These are phyloP conservation scores for Phytophthora uliginosa DNA, from an alignment of 352 stramenopile genomes.

Conservation along the genomic window DNA sequence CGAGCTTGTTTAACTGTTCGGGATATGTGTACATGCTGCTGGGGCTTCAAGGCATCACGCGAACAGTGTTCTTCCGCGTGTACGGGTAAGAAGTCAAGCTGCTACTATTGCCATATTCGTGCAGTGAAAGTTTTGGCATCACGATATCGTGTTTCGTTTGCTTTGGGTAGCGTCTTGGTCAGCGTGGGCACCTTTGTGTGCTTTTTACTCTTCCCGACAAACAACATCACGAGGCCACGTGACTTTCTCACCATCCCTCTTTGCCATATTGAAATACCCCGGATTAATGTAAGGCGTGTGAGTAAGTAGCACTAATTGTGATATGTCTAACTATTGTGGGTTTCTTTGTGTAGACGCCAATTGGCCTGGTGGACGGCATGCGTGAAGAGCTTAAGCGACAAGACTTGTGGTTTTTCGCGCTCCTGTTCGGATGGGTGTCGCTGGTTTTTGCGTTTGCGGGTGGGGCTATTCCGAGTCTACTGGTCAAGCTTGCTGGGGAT, in stretches of 20 bases:
- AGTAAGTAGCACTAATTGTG: neutral
- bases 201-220: constrained; percentile 78
- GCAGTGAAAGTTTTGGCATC: neutral
- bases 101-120: neutral
- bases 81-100: constrained; percentile 58
- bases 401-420: constrained; percentile 84
- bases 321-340: neutral
- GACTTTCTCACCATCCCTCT: constrained; percentile 62
- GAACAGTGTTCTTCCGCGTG: constrained; percentile 58
- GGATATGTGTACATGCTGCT: constrained; percentile 90
- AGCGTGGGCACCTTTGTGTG: constrained; percentile 55
- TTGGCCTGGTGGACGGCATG: constrained; percentile 68
- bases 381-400: constrained; percentile 54
- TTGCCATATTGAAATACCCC: constrained; percentile 62
- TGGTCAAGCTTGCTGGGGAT: constrained; percentile 48
- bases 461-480: constrained; percentile 77
- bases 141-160: neutral
- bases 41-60: constrained; percentile 53
- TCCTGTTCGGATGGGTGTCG: constrained; percentile 87
- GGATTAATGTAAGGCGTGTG: constrained; percentile 51
- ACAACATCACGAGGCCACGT: constrained; percentile 63
- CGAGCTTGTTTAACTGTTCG: constrained; percentile 88
- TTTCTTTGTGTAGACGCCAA: constrained; percentile 54
- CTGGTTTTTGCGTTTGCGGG: constrained; percentile 85
- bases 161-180: constrained; percentile 51